These are phyloP conservation scores for Lodderomyces margitis DNA, from an alignment of 1,139 yeast genomes.

Conservation along the genomic window DNA sequence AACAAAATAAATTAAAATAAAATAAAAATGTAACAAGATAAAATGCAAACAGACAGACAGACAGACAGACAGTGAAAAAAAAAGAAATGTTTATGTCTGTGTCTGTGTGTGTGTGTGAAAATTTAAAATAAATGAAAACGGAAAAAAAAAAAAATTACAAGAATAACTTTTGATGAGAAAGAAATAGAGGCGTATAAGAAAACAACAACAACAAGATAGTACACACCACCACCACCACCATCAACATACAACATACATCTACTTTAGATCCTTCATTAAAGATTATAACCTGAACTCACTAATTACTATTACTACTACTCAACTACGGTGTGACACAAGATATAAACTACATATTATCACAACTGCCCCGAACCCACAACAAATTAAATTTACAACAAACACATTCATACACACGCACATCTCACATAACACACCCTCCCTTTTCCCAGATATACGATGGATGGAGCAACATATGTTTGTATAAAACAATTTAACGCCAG, in stretches of 20 bases:
- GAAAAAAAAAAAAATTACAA: neutral
- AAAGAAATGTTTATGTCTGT: too few species aligned
- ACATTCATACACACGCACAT: neutral
- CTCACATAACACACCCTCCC: neutral
- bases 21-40: neutral
- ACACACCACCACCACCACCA: neutral
- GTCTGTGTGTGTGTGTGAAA: too few species aligned
- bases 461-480: conserved; percentile 43
- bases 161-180: too few species aligned
- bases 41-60: too few species aligned
- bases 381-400: neutral
- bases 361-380: neutral
- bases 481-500: conserved; percentile 85
- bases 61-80: too few species aligned
- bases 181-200: neutral
- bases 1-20: too few species aligned
- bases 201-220: neutral
- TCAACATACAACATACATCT: neutral
- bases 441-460: conserved; percentile 6
- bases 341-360: conserved; percentile 1
- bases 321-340: too few species aligned
- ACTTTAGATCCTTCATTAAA: too few species aligned
- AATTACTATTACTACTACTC: too few species aligned
- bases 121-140: too few species aligned
- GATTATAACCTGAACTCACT: too few species aligned